phyloP scores from a whole-genome alignment of 495 filamentous ascomycete genomes.

The Penicillium macrosclerotiorum region DNA sequence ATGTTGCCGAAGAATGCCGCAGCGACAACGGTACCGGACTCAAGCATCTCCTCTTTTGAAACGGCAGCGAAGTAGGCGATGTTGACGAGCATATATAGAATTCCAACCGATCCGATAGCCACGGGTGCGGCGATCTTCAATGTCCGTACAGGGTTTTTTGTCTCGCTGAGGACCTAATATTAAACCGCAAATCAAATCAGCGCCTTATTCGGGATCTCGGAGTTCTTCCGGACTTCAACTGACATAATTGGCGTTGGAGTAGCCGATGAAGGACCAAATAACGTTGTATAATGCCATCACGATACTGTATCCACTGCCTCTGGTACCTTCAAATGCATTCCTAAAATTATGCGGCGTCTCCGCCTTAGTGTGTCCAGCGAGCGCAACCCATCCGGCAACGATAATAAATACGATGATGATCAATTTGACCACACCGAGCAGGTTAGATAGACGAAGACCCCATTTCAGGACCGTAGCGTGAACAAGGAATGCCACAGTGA shows the following conservation, averaged over 20 bases:
- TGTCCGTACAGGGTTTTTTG: slow-evolving; percentile 59
- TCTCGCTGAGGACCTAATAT: slow-evolving; percentile 53
- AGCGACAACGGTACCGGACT: slow-evolving; percentile 59
- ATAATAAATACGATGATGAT: slow-evolving; percentile 65
- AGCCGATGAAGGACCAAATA: slow-evolving; percentile 67
- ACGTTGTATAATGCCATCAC: slow-evolving; percentile 65
- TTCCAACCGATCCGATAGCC: slow-evolving; percentile 57
- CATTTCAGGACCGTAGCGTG: slow-evolving; percentile 63
- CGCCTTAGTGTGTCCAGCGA: slow-evolving; percentile 45
- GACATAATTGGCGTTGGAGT: slow-evolving; percentile 59
- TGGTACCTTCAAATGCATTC: slow-evolving; percentile 62
- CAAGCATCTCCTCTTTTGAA: slow-evolving; percentile 59
- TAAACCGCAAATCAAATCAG: too few species aligned
- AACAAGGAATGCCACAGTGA: slow-evolving; percentile 60
- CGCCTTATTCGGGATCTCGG: too few species aligned
- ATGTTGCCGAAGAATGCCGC: slow-evolving; percentile 66
- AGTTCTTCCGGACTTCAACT: too few species aligned
- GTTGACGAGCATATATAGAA: slow-evolving; percentile 69
- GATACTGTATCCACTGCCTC: slow-evolving; percentile 56
- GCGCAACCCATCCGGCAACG: slow-evolving; percentile 61
- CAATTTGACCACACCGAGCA: slow-evolving; percentile 67
- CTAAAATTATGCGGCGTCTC: slow-evolving; percentile 60
- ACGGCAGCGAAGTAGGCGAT: slow-evolving; percentile 73
- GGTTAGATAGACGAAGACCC: slow-evolving; percentile 64
- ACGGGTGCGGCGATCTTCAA: slow-evolving; percentile 62